A percentile compares a stretch with the other conserved stretches of the same genome.
Evolutionary conservation across 1,139 yeast genomes (phyloP).

Genomic region (Geotrichum bryndzae): DNA sequence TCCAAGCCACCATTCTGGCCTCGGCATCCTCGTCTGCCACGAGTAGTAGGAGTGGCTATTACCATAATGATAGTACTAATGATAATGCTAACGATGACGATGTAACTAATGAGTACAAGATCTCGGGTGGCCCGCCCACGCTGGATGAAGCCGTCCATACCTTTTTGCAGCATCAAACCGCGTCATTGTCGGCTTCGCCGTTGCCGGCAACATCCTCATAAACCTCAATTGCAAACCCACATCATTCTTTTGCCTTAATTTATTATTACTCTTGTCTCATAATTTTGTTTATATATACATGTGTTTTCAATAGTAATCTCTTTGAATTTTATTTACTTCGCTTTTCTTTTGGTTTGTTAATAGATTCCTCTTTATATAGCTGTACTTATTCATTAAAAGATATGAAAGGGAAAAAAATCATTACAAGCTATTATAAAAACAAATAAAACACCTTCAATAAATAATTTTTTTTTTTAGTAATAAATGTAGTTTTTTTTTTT

Average conservation of each 20-base stretch:
- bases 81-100: background rate
- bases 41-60: no score
- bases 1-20: slow-evolving; percentile 33
- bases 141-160: slow-evolving; percentile 3
- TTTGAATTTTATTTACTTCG: no score
- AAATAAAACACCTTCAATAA: no score
- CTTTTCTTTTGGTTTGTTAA: no score
- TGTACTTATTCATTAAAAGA: no score
- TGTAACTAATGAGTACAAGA: background rate
- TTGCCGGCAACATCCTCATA: background rate
- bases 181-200: background rate
- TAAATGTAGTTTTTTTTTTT: no score
- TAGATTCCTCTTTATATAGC: background rate
- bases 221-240: background rate
- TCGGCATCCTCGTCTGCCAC: background rate
- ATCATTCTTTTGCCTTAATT: no score
- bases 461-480: no score
- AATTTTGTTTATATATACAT: no score
- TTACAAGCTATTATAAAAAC: background rate
- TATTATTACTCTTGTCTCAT: no score
- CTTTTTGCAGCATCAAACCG: background rate
- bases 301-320: no score
- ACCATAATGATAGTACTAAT: no score
- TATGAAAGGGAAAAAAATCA: background rate
- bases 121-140: slow-evolving; percentile 4